phyloP scores from a whole-genome alignment of 108 stramenopile genomes.

The Cylindrotheca closterium region DNA sequence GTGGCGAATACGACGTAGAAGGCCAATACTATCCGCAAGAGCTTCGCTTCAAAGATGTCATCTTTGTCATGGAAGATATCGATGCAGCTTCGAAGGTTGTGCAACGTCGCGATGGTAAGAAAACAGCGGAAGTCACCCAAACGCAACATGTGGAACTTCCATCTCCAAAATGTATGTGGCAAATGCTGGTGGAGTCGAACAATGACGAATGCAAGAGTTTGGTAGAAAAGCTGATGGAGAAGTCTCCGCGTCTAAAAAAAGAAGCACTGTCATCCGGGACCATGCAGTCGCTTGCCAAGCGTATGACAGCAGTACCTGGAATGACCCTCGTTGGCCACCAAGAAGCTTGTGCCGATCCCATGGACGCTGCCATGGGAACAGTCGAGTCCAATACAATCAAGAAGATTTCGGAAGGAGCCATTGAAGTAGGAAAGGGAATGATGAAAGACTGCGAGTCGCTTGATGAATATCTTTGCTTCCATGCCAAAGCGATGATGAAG shows the following conservation, averaged over 20 bases:
- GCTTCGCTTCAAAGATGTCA: conserved; percentile 45
- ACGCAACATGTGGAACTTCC: conserved; percentile 14
- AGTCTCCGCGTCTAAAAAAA: conserved; percentile 22
- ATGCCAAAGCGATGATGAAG: conserved; percentile 16
- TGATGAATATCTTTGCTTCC: conserved; percentile 21
- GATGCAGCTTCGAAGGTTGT: conserved; percentile 67
- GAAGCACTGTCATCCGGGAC: conserved; percentile 10
- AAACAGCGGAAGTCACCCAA: neutral
- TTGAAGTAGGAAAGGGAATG: conserved; percentile 15
- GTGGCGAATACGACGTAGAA: too few species aligned
- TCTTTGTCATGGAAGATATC: conserved; percentile 74
- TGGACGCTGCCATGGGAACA: too few species aligned
- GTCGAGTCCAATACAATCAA: neutral
- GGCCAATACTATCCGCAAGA: conserved; percentile 15
- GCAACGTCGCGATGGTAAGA: conserved; percentile 21
- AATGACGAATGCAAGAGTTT: conserved; percentile 6
- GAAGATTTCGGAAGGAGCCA: conserved; percentile 22
- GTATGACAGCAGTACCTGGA: conserved; percentile 22
- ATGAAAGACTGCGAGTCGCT: conserved; percentile 12
- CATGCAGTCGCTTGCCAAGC: neutral
- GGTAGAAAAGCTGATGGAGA: conserved; percentile 17
- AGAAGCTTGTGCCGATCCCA: too few species aligned
- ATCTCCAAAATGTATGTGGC: conserved; percentile 28
- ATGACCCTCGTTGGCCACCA: conserved; percentile 36
- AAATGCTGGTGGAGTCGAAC: conserved; percentile 18